Conservation (phyloP, 2,329 filamentous ascomycete species). For the Lachnellula suecica region DNA sequence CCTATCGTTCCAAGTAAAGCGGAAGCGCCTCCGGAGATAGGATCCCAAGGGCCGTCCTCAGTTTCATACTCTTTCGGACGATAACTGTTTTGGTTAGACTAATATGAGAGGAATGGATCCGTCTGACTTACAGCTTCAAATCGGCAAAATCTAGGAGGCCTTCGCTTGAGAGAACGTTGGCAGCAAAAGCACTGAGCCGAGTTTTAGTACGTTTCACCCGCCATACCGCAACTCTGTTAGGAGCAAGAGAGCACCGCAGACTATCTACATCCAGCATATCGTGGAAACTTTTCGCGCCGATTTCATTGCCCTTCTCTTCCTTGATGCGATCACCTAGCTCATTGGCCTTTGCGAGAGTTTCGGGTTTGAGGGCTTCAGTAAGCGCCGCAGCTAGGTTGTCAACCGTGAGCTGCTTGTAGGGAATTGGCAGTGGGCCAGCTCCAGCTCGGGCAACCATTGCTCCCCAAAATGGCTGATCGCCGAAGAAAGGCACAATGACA, state of each 20-base stretch:
- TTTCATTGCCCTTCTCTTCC: slow-evolving; percentile 61
- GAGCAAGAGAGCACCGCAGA: slow-evolving; percentile 69
- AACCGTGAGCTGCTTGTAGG: slow-evolving; percentile 64
- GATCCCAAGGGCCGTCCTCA: slow-evolving; percentile 76
- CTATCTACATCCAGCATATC: slow-evolving; percentile 64
- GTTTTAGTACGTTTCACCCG: slow-evolving; percentile 66
- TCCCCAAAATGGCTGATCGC: slow-evolving; percentile 83
- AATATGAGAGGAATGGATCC: background rate
- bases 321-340: slow-evolving; percentile 59
- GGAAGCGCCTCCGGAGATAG: slow-evolving; percentile 72
- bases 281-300: slow-evolving; percentile 69
- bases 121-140: slow-evolving; percentile 64
- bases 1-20: slow-evolving; percentile 82
- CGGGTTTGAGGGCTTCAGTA: slow-evolving; percentile 55
- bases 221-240: slow-evolving; percentile 72
- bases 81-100: slow-evolving; percentile 36
- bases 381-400: slow-evolving; percentile 68
- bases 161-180: slow-evolving; percentile 64
- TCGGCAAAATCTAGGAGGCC: slow-evolving; percentile 67
- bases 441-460: slow-evolving; percentile 71
- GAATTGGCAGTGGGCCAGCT: slow-evolving; percentile 69
- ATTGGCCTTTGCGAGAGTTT: slow-evolving; percentile 54
- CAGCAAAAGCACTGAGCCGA: slow-evolving; percentile 70
- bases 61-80: slow-evolving; percentile 69
- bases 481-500: slow-evolving; percentile 83